Conservation (phyloP, 176 grass and related monocot species). For the Thalia dealbata region DNA sequence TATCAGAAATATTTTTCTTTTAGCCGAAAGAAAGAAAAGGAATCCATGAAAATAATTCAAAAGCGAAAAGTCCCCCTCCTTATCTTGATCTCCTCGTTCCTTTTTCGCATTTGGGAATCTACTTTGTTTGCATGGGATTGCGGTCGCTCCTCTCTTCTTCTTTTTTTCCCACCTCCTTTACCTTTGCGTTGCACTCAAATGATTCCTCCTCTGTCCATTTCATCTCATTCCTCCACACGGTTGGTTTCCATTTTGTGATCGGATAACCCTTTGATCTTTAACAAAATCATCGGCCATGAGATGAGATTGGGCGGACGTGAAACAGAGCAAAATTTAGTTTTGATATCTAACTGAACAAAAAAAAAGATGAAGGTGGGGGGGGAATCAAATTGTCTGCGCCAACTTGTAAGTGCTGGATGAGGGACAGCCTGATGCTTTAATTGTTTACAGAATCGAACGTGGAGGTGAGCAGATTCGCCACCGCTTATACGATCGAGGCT, state of each 20-base stretch:
- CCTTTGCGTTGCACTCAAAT: background rate
- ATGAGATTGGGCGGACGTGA: too few species aligned
- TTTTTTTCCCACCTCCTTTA: background rate
- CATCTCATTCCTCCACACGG: background rate
- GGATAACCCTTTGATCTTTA: too few species aligned
- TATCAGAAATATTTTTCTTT: background rate
- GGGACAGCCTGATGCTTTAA: background rate
- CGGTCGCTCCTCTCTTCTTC: background rate
- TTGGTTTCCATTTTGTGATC: background rate
- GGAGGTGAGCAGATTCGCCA: background rate
- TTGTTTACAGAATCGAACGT: background rate
- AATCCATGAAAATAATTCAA: background rate
- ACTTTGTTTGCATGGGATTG: slow-evolving; percentile 1
- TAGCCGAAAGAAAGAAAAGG: background rate
- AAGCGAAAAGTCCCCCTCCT: background rate
- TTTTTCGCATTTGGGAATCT: background rate
- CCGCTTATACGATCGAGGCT: background rate
- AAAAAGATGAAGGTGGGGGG: too few species aligned
- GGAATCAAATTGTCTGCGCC: too few species aligned
- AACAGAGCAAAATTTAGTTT: too few species aligned
- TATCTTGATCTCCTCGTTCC: background rate
- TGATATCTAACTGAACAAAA: too few species aligned
- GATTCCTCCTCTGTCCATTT: background rate
- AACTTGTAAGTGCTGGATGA: background rate
- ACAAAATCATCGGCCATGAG: too few species aligned